phyloP scores from a whole-genome alignment of 345 rosid species.

The Lenwebbia sp. region DNA sequence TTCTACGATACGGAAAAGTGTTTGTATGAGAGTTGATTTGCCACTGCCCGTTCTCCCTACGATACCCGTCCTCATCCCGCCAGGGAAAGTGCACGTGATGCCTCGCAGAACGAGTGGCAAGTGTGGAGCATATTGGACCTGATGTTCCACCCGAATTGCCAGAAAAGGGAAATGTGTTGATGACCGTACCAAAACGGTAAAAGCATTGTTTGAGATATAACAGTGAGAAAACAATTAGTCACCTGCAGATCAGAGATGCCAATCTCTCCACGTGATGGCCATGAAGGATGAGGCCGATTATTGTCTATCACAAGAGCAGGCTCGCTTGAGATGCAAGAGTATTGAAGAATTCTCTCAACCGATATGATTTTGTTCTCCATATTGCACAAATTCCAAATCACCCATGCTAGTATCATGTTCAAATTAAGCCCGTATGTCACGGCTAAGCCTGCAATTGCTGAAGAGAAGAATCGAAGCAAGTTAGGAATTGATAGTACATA shows the following conservation, averaged over 20 bases:
- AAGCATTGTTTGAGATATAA: neutral
- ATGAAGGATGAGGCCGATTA: conserved; percentile 35
- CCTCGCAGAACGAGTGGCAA: conserved; percentile 80
- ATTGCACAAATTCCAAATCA: conserved; percentile 7
- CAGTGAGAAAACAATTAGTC: neutral
- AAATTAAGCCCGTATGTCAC: conserved; percentile 8
- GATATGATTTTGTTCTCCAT: conserved; percentile 13
- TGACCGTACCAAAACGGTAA: neutral
- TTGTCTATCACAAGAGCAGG: conserved; percentile 64
- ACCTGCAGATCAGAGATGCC: conserved; percentile 46
- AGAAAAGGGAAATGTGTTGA: neutral
- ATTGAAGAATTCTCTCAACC: conserved; percentile 29
- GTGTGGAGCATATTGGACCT: conserved; percentile 79
- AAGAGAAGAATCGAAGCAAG: conserved; percentile 7
- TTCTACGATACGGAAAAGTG: conserved; percentile 78
- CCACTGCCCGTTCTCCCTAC: conserved; percentile 93
- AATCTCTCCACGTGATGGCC: conserved; percentile 67
- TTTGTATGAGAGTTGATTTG: conserved; percentile 81
- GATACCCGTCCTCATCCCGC: conserved; percentile 71
- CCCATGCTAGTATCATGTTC: conserved; percentile 3
- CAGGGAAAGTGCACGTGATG: conserved; percentile 60
- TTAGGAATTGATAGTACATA: neutral
- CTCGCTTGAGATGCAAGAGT: conserved; percentile 54
- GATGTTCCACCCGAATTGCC: neutral
- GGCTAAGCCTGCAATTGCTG: conserved; percentile 8